Conservation (phyloP, 2,329 filamentous ascomycete species). For the Cercospora sesami region DNA sequence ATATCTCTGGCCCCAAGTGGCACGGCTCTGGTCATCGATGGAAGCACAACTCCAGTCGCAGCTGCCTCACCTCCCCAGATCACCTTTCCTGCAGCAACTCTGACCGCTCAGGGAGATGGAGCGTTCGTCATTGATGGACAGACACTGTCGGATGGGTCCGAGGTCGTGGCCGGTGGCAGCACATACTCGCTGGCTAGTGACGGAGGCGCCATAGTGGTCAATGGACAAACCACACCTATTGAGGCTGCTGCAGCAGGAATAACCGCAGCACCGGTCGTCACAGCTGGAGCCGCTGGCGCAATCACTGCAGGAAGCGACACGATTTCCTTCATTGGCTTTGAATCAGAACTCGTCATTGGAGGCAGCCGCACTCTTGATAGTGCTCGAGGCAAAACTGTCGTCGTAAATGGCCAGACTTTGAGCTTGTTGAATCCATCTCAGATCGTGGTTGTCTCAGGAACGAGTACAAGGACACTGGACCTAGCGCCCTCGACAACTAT, state of each 20-base stretch:
- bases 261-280: conserved; percentile 5
- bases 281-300: background rate
- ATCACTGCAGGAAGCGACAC: conserved; percentile 2
- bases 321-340: background rate
- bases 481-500: background rate
- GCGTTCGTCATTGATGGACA: background rate
- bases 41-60: background rate
- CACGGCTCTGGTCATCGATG: conserved; percentile 2
- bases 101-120: background rate
- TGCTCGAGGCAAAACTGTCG: background rate
- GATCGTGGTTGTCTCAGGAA: conserved; percentile 4
- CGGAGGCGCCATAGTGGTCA: conserved; percentile 10
- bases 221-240: conserved; percentile 4
- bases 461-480: conserved; percentile 1
- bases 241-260: background rate
- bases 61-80: background rate
- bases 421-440: conserved; percentile 8
- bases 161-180: conserved; percentile 7
- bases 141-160: conserved; percentile 3
- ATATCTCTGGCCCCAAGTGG: background rate
- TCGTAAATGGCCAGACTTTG: conserved; percentile 4
- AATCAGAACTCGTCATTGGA: conserved; percentile 1
- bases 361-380: background rate
- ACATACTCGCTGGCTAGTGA: conserved; percentile 3
- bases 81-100: background rate